These are phyloP conservation scores for Solanum lycopersicoides DNA, from an alignment of 257 asterid genomes.

Conservation along the genomic window DNA sequence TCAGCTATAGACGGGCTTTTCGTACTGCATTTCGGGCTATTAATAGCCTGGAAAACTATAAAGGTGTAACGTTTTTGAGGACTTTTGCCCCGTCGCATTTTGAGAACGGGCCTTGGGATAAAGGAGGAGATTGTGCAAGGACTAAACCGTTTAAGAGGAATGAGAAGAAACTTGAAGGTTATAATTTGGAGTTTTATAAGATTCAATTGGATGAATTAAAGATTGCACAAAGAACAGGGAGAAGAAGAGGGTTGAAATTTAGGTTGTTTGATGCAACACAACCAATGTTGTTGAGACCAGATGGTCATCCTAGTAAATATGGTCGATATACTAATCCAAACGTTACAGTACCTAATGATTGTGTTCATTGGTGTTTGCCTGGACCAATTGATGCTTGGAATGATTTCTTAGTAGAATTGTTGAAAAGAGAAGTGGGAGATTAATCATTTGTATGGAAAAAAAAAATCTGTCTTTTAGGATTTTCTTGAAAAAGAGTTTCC, in stretches of 20 bases:
- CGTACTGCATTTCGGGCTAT: constrained; percentile 70
- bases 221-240: constrained; percentile 52
- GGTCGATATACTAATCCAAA: constrained; percentile 19
- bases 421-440: constrained; percentile 13
- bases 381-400: constrained; percentile 39
- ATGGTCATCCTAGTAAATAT: constrained; percentile 37
- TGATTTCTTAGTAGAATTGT: constrained; percentile 30
- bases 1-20: too few relatives aligned
- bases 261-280: constrained; percentile 29
- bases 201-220: constrained; percentile 67
- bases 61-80: constrained; percentile 47
- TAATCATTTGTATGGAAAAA: background rate
- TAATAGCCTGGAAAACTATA: constrained; percentile 8
- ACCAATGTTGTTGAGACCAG: constrained; percentile 34
- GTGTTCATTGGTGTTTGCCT: constrained; percentile 49
- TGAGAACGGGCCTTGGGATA: constrained; percentile 79
- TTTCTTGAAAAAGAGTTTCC: background rate
- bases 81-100: constrained; percentile 86
- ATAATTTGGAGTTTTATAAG: constrained; percentile 42
- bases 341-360: constrained; percentile 14
- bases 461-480: background rate
- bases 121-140: constrained; percentile 72
- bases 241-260: constrained; percentile 30
- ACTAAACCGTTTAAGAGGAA: constrained; percentile 41
- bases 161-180: constrained; percentile 40